A percentile compares a stretch with the other conserved stretches of the same genome.
These are phyloP conservation scores for Suillus tomentosus DNA, from an alignment of 768 basidiomycete species.

Conservation along the genomic window DNA sequence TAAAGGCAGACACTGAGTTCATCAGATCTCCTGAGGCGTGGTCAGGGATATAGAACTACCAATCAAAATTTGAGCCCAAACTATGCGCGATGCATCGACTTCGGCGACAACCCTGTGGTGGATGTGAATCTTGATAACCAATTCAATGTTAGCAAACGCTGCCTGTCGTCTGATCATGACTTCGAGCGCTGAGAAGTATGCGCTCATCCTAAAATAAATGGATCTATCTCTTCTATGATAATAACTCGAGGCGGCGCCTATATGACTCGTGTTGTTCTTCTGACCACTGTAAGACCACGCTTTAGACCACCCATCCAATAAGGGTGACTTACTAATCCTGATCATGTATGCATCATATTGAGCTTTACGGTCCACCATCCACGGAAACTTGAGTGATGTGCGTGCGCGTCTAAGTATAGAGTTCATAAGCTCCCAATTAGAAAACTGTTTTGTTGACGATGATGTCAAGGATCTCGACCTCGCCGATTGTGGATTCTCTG, in stretches of 20 bases:
- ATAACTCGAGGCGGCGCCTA: slow-evolving; percentile 5
- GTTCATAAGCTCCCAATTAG: neutral
- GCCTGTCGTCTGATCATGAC: neutral
- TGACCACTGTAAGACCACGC: neutral
- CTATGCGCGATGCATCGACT: neutral
- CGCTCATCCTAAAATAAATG: neutral
- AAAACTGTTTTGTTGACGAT: neutral
- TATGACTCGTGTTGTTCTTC: neutral
- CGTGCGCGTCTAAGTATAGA: neutral
- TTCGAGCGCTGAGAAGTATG: neutral
- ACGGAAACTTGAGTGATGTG: neutral
- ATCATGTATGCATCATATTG: neutral
- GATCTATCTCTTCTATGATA: too few relatives aligned
- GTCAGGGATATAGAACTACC: neutral
- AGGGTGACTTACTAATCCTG: neutral
- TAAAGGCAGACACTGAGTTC: neutral
- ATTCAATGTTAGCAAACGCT: neutral
- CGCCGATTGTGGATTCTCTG: neutral
- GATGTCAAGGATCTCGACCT: too few relatives aligned
- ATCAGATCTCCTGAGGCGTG: slow-evolving; percentile 4
- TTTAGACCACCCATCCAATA: neutral
- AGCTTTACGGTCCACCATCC: neutral
- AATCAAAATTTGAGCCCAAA: neutral
- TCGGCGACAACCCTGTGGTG: neutral
- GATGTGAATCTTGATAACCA: neutral